phyloP scores from a whole-genome alignment of 345 rosid species.

The Murraya koenigii region DNA sequence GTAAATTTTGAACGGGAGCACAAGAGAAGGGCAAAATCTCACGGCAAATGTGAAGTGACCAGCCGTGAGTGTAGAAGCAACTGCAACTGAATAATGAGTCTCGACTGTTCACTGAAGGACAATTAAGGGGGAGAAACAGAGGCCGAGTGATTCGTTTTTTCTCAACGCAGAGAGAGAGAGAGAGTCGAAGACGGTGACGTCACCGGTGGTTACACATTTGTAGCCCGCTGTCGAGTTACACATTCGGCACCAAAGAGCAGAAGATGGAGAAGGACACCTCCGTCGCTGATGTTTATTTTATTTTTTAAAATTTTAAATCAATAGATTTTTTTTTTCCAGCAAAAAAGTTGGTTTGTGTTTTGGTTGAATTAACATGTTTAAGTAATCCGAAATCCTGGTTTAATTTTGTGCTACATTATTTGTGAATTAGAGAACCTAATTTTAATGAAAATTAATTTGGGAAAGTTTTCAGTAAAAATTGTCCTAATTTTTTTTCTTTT shows the following conservation, averaged over 20 bases:
- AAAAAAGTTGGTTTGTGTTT: not conserved
- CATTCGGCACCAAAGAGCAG: conserved; percentile 93
- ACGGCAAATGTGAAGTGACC: not conserved
- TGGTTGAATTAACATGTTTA: not conserved
- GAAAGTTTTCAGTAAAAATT: not conserved
- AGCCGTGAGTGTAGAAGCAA: too few relatives aligned
- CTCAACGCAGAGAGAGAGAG: not conserved
- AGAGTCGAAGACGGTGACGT: conserved; percentile 52
- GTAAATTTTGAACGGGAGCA: not conserved
- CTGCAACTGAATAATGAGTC: not conserved
- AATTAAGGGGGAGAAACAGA: too few relatives aligned
- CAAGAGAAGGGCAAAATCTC: not conserved
- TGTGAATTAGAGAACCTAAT: not conserved
- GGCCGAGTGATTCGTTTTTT: too few relatives aligned
- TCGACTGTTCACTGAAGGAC: too few relatives aligned
- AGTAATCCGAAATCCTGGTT: conserved; percentile 17
- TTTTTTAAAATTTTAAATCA: not conserved
- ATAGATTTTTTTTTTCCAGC: not conserved
- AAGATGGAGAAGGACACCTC: conserved; percentile 96
- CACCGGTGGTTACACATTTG: conserved; percentile 79
- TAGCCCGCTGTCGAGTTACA: conserved; percentile 92
- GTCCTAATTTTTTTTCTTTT: not conserved
- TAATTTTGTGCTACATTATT: not conserved
- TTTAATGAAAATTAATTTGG: not conserved
- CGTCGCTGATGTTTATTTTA: conserved; percentile 56